These are phyloP conservation scores for Dillenia suffruticosa DNA, from an alignment of 164 flowering plant species.

Conservation along the genomic window DNA sequence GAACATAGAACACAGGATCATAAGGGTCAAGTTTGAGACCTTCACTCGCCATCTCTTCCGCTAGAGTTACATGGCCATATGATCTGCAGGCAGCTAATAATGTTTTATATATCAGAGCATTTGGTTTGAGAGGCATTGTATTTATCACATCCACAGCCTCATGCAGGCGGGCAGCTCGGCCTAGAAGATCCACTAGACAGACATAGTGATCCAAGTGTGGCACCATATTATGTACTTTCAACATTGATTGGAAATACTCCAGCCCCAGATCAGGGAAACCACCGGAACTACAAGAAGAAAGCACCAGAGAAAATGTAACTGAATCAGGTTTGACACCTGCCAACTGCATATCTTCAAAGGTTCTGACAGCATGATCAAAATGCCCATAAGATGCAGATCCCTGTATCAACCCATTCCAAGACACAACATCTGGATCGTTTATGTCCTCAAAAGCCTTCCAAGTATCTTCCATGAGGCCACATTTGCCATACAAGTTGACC, in stretches of 20 bases:
- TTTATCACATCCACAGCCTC: conserved; percentile 40
- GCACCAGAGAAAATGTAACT: conserved; percentile 43
- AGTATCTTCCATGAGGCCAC: conserved; percentile 39
- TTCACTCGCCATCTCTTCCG: conserved; percentile 48
- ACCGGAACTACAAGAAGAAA: conserved; percentile 56
- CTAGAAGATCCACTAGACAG: conserved; percentile 56
- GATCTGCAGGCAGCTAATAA: conserved; percentile 41
- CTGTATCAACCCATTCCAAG: conserved; percentile 58
- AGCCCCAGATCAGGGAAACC: conserved; percentile 47
- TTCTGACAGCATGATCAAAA: conserved; percentile 36
- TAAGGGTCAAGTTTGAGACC: conserved; percentile 42
- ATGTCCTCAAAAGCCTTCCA: conserved; percentile 33
- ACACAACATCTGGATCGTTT: conserved; percentile 39
- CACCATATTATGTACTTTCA: conserved; percentile 15
- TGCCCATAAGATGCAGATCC: conserved; percentile 49
- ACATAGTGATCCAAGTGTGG: conserved; percentile 50
- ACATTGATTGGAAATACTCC: conserved; percentile 46
- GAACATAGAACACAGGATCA: conserved; percentile 45
- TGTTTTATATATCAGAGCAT: conserved; percentile 44
- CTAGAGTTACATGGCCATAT: conserved; percentile 43
- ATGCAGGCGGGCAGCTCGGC: conserved; percentile 46
- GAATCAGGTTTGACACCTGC: conserved; percentile 42
- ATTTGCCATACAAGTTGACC: conserved; percentile 56
- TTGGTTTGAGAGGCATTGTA: conserved; percentile 40
- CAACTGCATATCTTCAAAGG: conserved; percentile 55